phyloP scores from a whole-genome alignment of 2,329 filamentous ascomycete genomes.

The Huntiella omanensis region DNA sequence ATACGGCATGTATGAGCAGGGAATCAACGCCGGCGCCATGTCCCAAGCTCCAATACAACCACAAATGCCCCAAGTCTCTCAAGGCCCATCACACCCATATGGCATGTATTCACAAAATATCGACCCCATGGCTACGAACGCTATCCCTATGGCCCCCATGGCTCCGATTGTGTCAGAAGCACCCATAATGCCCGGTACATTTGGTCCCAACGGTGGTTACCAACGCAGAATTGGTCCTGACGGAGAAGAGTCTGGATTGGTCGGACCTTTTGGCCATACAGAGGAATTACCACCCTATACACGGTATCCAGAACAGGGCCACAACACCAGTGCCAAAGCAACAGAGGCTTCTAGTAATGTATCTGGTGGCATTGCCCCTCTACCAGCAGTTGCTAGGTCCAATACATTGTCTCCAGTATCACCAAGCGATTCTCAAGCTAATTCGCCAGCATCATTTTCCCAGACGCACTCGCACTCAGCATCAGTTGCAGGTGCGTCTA shows the following conservation, averaged over 20 bases:
- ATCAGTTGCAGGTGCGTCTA: constrained; percentile 4
- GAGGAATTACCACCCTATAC: constrained; percentile 88
- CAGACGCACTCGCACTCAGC: constrained; percentile 3
- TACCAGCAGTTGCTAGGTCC: neutral
- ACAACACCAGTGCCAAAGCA: constrained; percentile 18
- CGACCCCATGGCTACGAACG: constrained; percentile 49
- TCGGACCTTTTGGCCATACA: constrained; percentile 72
- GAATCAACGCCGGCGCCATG: constrained; percentile 5
- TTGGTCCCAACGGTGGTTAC: constrained; percentile 56
- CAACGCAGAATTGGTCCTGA: constrained; percentile 57
- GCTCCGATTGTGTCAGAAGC: constrained; percentile 27
- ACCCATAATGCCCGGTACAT: constrained; percentile 39
- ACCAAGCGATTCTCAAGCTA: constrained; percentile 1
- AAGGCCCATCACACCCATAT: constrained; percentile 65
- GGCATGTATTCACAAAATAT: constrained; percentile 63
- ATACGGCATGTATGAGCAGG: constrained; percentile 11
- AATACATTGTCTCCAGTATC: neutral
- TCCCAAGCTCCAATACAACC: neutral
- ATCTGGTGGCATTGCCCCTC: constrained; percentile 4
- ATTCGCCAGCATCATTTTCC: neutral
- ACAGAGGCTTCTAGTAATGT: neutral
- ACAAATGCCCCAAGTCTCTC: constrained; percentile 1
- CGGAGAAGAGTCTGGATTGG: constrained; percentile 77
- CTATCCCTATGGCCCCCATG: constrained; percentile 31
- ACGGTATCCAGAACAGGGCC: constrained; percentile 62